Percentiles rank a stretch among this genome's conserved stretches.
These are phyloP conservation scores for Cupressus sempervirens DNA, from an alignment of 75 land plant genomes.

Conservation along the genomic window DNA sequence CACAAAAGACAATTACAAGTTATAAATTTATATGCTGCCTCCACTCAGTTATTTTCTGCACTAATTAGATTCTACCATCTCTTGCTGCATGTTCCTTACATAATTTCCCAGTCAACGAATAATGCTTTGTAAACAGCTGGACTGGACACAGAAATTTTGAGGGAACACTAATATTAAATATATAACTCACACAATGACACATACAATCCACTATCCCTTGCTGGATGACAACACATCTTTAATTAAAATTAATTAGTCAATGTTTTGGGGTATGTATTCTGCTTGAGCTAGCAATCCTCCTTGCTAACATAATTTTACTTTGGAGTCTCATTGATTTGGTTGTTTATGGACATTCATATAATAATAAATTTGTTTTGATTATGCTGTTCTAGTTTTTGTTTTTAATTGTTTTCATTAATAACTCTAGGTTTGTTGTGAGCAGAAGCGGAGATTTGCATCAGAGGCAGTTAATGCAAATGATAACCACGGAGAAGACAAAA, in stretches of 20 bases:
- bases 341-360: background rate
- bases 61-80: no score
- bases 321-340: background rate
- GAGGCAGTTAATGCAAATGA: constrained; percentile 1
- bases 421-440: background rate
- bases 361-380: background rate
- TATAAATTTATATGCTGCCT: no score
- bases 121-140: no score
- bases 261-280: background rate
- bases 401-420: background rate
- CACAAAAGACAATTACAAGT: no score
- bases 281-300: background rate
- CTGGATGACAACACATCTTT: no score
- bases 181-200: no score
- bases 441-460: background rate
- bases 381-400: background rate
- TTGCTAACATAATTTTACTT: background rate
- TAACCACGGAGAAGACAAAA: background rate
- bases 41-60: no score
- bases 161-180: no score
- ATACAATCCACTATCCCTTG: no score
- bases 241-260: background rate
- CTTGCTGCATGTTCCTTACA: no score
- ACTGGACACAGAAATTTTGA: no score
- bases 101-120: no score